Percentiles rank a stretch among this genome's conserved stretches.
Evolutionary conservation across 306 rosid species (phyloP).

Genomic region (Coriaria nepalensis): DNA sequence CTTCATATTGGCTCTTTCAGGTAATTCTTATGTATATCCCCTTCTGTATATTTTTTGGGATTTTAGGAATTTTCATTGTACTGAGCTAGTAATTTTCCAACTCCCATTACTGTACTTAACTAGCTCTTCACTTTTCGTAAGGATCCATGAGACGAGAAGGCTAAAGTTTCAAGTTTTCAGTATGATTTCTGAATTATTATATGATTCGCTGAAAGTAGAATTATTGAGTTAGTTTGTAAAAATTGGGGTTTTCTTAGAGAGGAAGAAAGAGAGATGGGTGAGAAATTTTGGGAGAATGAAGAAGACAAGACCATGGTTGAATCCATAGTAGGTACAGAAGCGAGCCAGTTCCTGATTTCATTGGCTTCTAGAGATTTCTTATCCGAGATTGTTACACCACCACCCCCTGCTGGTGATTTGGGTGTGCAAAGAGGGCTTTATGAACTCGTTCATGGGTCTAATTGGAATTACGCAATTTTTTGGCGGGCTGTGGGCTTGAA

Average conservation of each 20-base stretch:
- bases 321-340: constrained; percentile 71
- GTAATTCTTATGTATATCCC: constrained; percentile 11
- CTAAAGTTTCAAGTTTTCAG: too few species aligned
- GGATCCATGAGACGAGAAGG: too few species aligned
- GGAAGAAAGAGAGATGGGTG: constrained; percentile 29
- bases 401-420: constrained; percentile 28
- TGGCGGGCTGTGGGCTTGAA: constrained; percentile 70
- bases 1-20: constrained; percentile 7
- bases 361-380: constrained; percentile 42
- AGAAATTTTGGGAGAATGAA: constrained; percentile 56
- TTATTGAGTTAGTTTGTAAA: constrained; percentile 9
- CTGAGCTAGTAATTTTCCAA: too few species aligned
- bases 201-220: not conserved
- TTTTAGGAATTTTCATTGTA: too few species aligned
- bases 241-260: not conserved
- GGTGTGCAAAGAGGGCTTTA: constrained; percentile 36
- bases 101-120: too few species aligned
- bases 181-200: too few species aligned
- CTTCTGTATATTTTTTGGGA: too few species aligned
- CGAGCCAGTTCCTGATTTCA: constrained; percentile 51
- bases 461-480: constrained; percentile 68
- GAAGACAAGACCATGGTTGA: constrained; percentile 68
- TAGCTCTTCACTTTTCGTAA: too few species aligned
- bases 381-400: constrained; percentile 24
- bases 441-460: constrained; percentile 53